Percentiles rank a stretch among this genome's conserved stretches.
phyloP scores from a whole-genome alignment of 2,329 filamentous ascomycete species.

The Botrytis tulipae region DNA sequence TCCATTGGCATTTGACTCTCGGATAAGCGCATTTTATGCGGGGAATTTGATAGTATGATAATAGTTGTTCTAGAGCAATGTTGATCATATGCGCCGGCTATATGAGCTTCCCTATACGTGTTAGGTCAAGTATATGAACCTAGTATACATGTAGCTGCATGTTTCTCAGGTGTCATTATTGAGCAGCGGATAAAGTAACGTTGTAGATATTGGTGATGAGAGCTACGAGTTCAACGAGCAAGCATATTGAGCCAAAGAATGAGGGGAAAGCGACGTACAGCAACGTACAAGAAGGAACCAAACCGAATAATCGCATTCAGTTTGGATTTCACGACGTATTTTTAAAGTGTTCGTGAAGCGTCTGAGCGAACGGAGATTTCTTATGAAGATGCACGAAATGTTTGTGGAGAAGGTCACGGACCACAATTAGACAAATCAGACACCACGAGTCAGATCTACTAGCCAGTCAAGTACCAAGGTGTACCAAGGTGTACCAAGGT shows the following conservation, averaged over 20 bases:
- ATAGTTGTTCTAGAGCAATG: constrained; percentile 14
- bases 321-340: background rate
- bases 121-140: constrained; percentile 11
- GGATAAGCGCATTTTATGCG: constrained; percentile 8
- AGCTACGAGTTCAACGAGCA: background rate
- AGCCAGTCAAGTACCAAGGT: background rate
- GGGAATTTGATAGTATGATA: constrained; percentile 11
- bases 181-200: constrained; percentile 5
- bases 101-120: constrained; percentile 19
- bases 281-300: background rate
- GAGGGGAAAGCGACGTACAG: background rate
- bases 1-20: constrained; percentile 16
- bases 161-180: background rate
- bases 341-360: background rate
- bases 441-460: background rate
- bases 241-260: background rate
- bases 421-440: background rate
- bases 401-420: background rate
- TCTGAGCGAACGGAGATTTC: constrained; percentile 12
- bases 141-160: constrained; percentile 8
- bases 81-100: constrained; percentile 20
- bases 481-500: background rate
- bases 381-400: constrained; percentile 2
- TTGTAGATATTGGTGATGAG: constrained; percentile 15
- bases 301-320: background rate